Base-by-base conservation (phyloP, 768 basidiomycete species). In the Boletus pseudo-olivaceus region DNA sequence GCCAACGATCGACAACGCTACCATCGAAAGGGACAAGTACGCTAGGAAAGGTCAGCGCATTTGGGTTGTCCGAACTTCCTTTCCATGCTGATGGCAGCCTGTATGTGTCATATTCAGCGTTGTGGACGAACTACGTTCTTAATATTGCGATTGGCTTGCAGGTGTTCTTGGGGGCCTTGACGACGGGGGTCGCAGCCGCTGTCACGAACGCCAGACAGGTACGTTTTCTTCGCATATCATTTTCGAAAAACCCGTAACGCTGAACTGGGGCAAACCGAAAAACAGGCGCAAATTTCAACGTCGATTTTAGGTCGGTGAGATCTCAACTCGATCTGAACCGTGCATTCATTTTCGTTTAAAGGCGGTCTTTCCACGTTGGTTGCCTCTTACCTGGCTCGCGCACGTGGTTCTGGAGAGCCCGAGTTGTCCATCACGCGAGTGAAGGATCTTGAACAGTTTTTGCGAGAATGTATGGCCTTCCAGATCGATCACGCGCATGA, bases 351-450 rank as follows among this genome's bases (percentile, higher is more conserved):
- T 30, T 38, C 7, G 19, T 20, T n/a, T 49, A 0, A 17, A 82
- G 85, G 88, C 32, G 87, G 82, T n/a, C 53, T 85, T 11, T 68
- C 87, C 4, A 90, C 88, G 0, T 20, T 89, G 19, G 78, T 84
- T 14, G 87, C 88, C 17, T 84, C 87, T 2, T 90, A 85, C 67
- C 75, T 90, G 26, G 88, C 88, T 4, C 81, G 83, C 12, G 76
- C 80, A 26, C 81, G 87, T 27, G 85, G 87, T 11, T 82, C 85
- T 0, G 80, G 80, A 35, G 88, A 90, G 59, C 88, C 88, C 2
- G 85, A 89, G 56, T 48, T 77, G n/a, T 86, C 85, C 0, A 73
- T 76, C 30, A 65, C 72, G 4, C 78, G 81, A 11, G 75, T 74
- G 5, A 82, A 83, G 56, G 83, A 85, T 53, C 74, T 90, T 2